A percentile compares a stretch with the other conserved stretches of the same genome.
phyloP scores from a whole-genome alignment of 805 yeast species.

The Metschnikowia noctiluminum region DNA sequence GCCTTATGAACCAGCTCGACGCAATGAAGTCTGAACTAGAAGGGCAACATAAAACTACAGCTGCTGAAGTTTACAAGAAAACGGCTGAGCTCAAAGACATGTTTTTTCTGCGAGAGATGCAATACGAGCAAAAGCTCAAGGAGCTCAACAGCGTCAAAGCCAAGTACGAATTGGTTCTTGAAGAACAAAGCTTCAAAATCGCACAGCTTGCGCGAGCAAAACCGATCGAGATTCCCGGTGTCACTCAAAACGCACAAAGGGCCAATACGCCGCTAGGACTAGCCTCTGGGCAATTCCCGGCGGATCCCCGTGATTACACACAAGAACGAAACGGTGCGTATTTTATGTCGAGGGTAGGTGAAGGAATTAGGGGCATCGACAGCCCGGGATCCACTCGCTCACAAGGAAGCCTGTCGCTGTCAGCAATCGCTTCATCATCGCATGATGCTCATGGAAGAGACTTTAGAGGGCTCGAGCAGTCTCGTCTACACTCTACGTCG shows the following conservation, averaged over 20 bases:
- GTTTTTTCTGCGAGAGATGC: conserved; percentile 21
- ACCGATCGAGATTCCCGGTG: conserved; percentile 30
- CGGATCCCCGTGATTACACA: too few species aligned
- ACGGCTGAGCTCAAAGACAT: conserved; percentile 29
- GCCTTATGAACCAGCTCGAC: conserved; percentile 3
- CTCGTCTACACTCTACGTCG: not conserved
- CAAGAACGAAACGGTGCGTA: not conserved
- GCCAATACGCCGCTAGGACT: not conserved
- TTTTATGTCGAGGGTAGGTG: not conserved
- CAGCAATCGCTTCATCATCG: not conserved
- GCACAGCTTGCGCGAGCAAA: conserved; percentile 34
- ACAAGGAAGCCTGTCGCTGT: conserved; percentile 3
- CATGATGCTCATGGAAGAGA: not conserved
- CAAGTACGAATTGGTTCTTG: conserved; percentile 34
- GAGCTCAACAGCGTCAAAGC: conserved; percentile 29
- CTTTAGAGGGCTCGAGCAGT: not conserved
- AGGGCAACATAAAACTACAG: conserved; percentile 18
- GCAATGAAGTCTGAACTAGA: conserved; percentile 11
- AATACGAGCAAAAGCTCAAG: conserved; percentile 34
- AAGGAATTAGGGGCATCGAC: not conserved
- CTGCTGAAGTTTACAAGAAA: conserved; percentile 21
- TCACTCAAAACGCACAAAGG: not conserved
- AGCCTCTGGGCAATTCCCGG: too few species aligned
- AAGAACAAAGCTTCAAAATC: conserved; percentile 35
- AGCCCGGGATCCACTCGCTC: not conserved